Percentiles rank a stretch among this genome's conserved stretches.
Evolutionary conservation across 2,329 filamentous ascomycete genomes (phyloP).

Genomic region (Cercospora janseana): DNA sequence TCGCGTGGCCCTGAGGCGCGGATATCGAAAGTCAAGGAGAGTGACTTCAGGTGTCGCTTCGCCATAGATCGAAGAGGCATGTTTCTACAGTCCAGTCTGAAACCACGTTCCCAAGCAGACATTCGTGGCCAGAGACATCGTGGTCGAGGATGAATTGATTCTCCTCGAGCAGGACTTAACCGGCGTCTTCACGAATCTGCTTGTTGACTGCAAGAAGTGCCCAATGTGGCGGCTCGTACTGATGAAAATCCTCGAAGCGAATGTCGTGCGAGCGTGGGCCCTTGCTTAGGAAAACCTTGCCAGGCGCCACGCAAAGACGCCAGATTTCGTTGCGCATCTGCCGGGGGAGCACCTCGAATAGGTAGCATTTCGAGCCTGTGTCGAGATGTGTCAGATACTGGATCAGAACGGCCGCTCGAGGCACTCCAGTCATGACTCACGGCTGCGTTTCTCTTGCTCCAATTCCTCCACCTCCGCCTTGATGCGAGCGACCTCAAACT

Average conservation of each 20-base stretch:
- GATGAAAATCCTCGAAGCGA: background rate
- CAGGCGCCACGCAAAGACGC: background rate
- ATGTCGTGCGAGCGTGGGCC: background rate
- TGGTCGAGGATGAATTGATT: background rate
- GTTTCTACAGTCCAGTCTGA: too few species aligned
- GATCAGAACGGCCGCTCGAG: too few species aligned
- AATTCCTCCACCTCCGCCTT: too few species aligned
- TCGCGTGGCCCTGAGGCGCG: too few species aligned
- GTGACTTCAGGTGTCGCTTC: too few species aligned
- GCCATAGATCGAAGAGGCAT: too few species aligned
- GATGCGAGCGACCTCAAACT: too few species aligned
- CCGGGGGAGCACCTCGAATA: background rate
- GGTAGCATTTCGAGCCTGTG: background rate
- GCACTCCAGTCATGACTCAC: too few species aligned
- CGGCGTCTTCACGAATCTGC: conserved; percentile 1
- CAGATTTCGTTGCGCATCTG: background rate
- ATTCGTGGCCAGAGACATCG: background rate
- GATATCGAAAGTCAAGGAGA: too few species aligned
- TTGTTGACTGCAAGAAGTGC: conserved; percentile 2
- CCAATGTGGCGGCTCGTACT: conserved; percentile 3
- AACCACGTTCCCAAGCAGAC: background rate
- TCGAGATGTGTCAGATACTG: too few species aligned
- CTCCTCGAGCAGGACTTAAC: background rate
- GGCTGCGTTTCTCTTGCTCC: too few species aligned
- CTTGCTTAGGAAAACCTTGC: background rate